These are phyloP conservation scores for Asterophora parasitica DNA, from an alignment of 768 basidiomycete species.

Conservation along the genomic window DNA sequence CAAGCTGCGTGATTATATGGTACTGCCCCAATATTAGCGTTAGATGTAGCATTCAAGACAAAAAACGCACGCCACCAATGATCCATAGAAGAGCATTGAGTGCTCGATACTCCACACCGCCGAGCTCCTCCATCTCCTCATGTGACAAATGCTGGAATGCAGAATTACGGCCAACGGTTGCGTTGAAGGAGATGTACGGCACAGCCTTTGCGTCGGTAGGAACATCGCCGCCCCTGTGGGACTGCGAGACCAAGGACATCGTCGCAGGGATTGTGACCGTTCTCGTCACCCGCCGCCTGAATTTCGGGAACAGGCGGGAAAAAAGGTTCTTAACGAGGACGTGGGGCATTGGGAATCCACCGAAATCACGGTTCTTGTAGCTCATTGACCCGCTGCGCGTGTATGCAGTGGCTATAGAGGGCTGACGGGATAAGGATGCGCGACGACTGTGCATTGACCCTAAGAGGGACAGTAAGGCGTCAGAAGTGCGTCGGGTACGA, in stretches of 20 bases:
- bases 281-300: slow-evolving; percentile 52
- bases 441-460: slow-evolving; percentile 17
- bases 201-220: slow-evolving; percentile 48
- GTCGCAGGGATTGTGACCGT: slow-evolving; percentile 76
- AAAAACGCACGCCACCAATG: slow-evolving; percentile 58
- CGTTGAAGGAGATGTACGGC: slow-evolving; percentile 83
- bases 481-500: not conserved
- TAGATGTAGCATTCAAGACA: slow-evolving; percentile 1
- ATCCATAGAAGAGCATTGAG: slow-evolving; percentile 80
- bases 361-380: slow-evolving; percentile 48
- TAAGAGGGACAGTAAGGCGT: slow-evolving; percentile 3
- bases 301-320: slow-evolving; percentile 55
- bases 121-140: slow-evolving; percentile 87
- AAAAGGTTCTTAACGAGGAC: slow-evolving; percentile 48
- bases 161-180: slow-evolving; percentile 80
- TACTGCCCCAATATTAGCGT: slow-evolving; percentile 48
- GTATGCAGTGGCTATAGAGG: slow-evolving; percentile 19
- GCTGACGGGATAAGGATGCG: slow-evolving; percentile 15
- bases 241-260: slow-evolving; percentile 49
- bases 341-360: slow-evolving; percentile 73
- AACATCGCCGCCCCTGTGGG: slow-evolving; percentile 19
- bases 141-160: slow-evolving; percentile 61
- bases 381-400: slow-evolving; percentile 16
- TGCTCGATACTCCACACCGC: slow-evolving; percentile 90
- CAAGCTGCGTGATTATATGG: slow-evolving; percentile 63